Percentiles rank a stretch among this genome's conserved stretches.
Conservation (phyloP, 495 filamentous ascomycete genomes). For the Beverwykella pulmonaria region DNA sequence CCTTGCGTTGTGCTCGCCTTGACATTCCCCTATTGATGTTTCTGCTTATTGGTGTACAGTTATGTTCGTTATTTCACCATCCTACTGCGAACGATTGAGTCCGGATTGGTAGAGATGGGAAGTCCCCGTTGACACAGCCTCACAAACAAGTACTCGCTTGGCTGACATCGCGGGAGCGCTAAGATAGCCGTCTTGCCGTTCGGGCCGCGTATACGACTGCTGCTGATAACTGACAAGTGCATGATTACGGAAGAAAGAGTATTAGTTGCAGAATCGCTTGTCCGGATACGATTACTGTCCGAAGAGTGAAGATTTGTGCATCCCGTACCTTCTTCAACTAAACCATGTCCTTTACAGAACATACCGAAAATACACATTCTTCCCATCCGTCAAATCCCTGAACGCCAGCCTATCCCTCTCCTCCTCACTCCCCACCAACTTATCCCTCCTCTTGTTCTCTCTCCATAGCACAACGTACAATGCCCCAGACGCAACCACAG, state of each 20-base stretch:
- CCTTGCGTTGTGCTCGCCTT: not conserved
- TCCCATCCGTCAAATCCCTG: constrained; percentile 71
- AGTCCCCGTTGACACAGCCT: no score
- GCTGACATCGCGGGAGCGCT: no score
- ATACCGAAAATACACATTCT: constrained; percentile 76
- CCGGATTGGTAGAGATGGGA: no score
- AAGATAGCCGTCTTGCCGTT: no score
- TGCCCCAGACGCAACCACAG: constrained; percentile 56
- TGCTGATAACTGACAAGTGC: not conserved
- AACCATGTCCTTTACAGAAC: constrained; percentile 52
- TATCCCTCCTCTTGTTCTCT: constrained; percentile 59
- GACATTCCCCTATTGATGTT: no score
- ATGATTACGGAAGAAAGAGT: not conserved
- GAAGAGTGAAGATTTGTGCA: not conserved
- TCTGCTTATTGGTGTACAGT: not conserved
- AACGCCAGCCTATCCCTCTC: constrained; percentile 68
- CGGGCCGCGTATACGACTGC: no score
- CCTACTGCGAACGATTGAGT: no score
- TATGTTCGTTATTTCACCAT: not conserved
- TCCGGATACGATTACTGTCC: no score
- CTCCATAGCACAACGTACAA: constrained; percentile 60
- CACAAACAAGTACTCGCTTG: no score
- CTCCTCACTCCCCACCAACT: constrained; percentile 57
- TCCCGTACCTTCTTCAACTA: not conserved
- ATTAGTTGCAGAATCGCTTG: no score